These are phyloP conservation scores for Rostrohypoxylon terebratum DNA, from an alignment of 495 filamentous ascomycete species.

Conservation along the genomic window DNA sequence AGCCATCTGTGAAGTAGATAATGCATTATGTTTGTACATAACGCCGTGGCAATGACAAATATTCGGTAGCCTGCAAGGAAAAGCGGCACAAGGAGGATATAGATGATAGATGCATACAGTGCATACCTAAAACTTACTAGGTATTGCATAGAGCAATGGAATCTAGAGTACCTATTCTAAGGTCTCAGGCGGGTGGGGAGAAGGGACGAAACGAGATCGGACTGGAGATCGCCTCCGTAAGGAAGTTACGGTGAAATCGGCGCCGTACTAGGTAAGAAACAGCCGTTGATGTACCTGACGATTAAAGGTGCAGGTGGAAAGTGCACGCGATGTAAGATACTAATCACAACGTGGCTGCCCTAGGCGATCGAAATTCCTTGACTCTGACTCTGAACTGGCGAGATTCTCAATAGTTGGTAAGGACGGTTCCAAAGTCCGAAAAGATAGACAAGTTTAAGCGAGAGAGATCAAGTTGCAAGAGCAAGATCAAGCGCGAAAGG, in stretches of 20 bases:
- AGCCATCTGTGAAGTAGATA: neutral
- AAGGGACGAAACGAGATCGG: neutral
- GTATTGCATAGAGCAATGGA: neutral
- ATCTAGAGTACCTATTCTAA: too few relatives aligned
- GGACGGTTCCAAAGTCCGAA: neutral
- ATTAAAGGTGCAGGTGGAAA: conserved; percentile 24
- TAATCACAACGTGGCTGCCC: conserved; percentile 14
- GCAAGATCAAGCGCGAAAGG: conserved; percentile 9
- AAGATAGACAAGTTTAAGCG: conserved; percentile 26
- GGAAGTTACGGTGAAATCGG: conserved; percentile 12
- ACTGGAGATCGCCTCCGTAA: conserved; percentile 1
- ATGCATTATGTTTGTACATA: neutral
- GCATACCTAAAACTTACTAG: neutral
- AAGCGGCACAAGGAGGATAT: neutral
- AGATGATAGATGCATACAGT: neutral
- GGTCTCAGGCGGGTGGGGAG: neutral
- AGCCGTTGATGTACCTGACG: neutral
- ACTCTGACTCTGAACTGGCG: neutral
- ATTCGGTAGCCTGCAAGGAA: neutral
- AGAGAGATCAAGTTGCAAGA: neutral
- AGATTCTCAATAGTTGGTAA: conserved; percentile 4
- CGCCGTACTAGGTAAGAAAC: neutral
- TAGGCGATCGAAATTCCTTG: neutral
- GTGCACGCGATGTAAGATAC: conserved; percentile 23
- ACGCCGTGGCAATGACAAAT: neutral